Evolutionary conservation across 2,329 filamentous ascomycete genomes (phyloP).

Genomic region (Pseudonectria foliicola): DNA sequence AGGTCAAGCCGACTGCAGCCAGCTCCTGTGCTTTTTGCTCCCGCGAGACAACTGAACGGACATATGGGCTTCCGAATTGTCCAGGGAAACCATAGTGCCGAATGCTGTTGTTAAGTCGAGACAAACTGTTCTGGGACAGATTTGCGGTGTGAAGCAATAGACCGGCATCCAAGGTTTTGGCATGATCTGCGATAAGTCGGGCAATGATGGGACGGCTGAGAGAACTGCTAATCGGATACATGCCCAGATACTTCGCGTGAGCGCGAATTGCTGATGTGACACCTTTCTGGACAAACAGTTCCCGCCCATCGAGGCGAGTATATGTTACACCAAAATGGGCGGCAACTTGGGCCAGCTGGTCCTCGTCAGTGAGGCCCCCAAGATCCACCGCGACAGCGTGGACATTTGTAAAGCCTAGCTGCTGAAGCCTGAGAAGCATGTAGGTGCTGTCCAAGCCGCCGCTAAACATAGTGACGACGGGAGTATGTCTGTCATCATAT

Average conservation of each 20-base stretch:
- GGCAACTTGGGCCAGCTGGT: constrained; percentile 1
- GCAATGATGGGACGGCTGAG: constrained; percentile 3
- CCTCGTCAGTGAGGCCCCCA: constrained; percentile 1
- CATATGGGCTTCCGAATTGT: constrained; percentile 3
- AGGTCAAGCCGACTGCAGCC: constrained; percentile 2
- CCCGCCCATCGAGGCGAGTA: constrained; percentile 1
- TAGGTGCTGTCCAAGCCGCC: constrained; percentile 4
- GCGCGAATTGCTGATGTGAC: constrained; percentile 2
- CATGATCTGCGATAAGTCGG: constrained; percentile 1
- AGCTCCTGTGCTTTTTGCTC: constrained; percentile 3
- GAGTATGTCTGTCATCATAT: constrained; percentile 1
- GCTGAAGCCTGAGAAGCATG: constrained; percentile 4
- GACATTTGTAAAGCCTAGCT: constrained; percentile 5
- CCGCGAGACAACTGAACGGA: constrained; percentile 2
- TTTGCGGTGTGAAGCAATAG: constrained; percentile 5
- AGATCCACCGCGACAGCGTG: constrained; percentile 3
- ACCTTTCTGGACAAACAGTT: constrained; percentile 2
- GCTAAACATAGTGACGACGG: constrained; percentile 4
- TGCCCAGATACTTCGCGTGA: constrained; percentile 3
- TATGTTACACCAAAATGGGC: constrained; percentile 3
- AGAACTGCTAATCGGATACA: constrained; percentile 3
- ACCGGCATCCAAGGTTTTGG: constrained; percentile 1
- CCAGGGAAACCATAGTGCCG: constrained; percentile 4
- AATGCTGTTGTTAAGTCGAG: constrained; percentile 5
- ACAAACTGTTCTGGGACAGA: constrained; percentile 5